Evolutionary conservation across 768 basidiomycete species (phyloP), one percentile per base, ranked within the genome.

Genomic region (Cubamyces sp.): DNA sequence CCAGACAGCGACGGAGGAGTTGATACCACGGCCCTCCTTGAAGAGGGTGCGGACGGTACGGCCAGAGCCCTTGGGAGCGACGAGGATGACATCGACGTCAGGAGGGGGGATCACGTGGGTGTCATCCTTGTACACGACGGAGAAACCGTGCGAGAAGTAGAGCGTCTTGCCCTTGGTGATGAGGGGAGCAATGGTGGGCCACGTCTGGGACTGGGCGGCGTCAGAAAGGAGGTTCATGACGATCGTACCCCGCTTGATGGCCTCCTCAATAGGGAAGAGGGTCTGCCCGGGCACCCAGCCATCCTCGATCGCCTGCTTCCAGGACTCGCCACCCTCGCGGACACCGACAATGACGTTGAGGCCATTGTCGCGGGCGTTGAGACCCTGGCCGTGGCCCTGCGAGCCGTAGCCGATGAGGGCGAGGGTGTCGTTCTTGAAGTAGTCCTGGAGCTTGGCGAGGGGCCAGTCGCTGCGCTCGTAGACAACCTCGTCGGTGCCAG

Each of bases 121-220:
- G 77, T 97, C 94, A 6, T 99, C 87, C 84, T 96, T 94, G 87
- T 90, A 99, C 57, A 99, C 94, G 67, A 98, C 86, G 66, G 96
- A 98, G 90, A 99, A 99, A 72, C 97, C 97, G 76, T 99, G 97
- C 6, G 96, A 94, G 84, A 99, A 99, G 88, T 99, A 99, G 66
- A 99, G 90, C n/a, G 97, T 99, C 85, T 99, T 98, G 81, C 93
- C 97, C 86, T 96, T 94, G 77, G 95, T 98, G 82, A 98, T 96
- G 72, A 98, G 87, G 57, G 97, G 96, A 46, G 87, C 89, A 70
- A 99, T 68, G 55, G 83, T 79, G 41, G 90, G 81, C 97, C 97
- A 99, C 30, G 96, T 98, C 76, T 91, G 86, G 15, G 93, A 95
- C 81, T 99, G 97, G n/a, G 96, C 97, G 51, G 97, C 97, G 71